Conservation (phyloP, 2,329 filamentous ascomycete species). For the Stagonosporopsis cucurbitacearum region DNA sequence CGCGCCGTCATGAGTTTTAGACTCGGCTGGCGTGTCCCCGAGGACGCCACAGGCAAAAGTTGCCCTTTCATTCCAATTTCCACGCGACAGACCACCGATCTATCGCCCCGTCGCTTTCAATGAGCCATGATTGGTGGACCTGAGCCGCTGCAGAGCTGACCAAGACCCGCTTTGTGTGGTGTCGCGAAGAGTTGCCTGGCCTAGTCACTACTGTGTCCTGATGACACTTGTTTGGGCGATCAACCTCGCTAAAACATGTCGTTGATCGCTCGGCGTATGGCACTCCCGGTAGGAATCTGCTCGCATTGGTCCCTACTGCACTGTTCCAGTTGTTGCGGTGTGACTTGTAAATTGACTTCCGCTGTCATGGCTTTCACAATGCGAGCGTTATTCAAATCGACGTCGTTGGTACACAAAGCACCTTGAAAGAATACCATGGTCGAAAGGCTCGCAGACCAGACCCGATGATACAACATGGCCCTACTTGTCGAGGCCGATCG, state of each 20-base stretch:
- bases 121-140: background rate
- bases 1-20: conserved; percentile 9
- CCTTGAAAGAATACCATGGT: background rate
- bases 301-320: background rate
- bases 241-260: conserved; percentile 9
- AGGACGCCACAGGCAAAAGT: conserved; percentile 2
- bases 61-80: conserved; percentile 3
- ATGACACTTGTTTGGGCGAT: conserved; percentile 5
- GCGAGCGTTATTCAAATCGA: background rate
- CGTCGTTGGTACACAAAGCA: background rate
- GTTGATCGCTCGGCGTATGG: conserved; percentile 1
- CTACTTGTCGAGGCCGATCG: too few species aligned
- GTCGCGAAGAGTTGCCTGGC: conserved; percentile 11
- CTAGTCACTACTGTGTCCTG: background rate
- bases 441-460: background rate
- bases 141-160: background rate
- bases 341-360: background rate
- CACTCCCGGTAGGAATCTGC: background rate
- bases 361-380: background rate
- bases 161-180: background rate
- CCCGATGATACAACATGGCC: background rate
- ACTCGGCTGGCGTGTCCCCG: conserved; percentile 10
- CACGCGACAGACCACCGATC: conserved; percentile 1
- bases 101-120: background rate
- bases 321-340: background rate